phyloP scores from a whole-genome alignment of 768 basidiomycete genomes.

The Tubosaeta brunneosetosa region DNA sequence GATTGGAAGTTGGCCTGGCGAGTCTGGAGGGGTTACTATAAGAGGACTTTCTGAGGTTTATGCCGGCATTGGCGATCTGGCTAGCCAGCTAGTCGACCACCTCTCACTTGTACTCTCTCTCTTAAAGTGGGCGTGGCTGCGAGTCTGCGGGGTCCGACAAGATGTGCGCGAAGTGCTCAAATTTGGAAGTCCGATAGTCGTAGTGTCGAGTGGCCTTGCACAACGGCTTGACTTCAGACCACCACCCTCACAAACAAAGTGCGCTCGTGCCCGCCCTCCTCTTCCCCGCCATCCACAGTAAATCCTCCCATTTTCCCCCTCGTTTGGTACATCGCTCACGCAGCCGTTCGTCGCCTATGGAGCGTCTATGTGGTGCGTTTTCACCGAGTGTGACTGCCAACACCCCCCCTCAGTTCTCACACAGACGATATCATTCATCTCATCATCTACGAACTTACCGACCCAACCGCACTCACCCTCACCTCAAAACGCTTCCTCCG shows the following conservation, averaged over 20 bases:
- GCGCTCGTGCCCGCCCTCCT: slow-evolving; percentile 7
- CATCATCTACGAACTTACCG: slow-evolving; percentile 66
- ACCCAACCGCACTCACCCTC: slow-evolving; percentile 56
- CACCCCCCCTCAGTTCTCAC: slow-evolving; percentile 9
- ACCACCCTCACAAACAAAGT: slow-evolving; percentile 33
- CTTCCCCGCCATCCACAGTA: neutral
- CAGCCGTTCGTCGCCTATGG: slow-evolving; percentile 36
- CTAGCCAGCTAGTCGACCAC: too few species aligned
- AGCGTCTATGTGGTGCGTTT: slow-evolving; percentile 63
- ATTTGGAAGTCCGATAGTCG: slow-evolving; percentile 36
- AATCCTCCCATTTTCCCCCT: slow-evolving; percentile 1
- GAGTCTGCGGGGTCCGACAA: slow-evolving; percentile 30
- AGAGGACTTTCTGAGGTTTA: slow-evolving; percentile 31
- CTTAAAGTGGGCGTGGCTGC: slow-evolving; percentile 12
- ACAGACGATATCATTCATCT: slow-evolving; percentile 65
- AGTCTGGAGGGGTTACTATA: slow-evolving; percentile 55
- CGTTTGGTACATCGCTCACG: neutral
- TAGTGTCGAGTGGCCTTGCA: slow-evolving; percentile 27
- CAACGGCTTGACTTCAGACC: slow-evolving; percentile 32
- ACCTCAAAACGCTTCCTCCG: slow-evolving; percentile 54
- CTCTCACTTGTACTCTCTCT: too few species aligned
- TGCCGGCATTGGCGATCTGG: slow-evolving; percentile 29
- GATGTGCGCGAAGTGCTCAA: slow-evolving; percentile 25
- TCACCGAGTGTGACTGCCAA: slow-evolving; percentile 5
- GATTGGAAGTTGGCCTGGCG: slow-evolving; percentile 79